Evolutionary conservation across 139 green algal species (phyloP), one percentile per base, ranked within the genome.

Genomic region (Picochlorum sp.): DNA sequence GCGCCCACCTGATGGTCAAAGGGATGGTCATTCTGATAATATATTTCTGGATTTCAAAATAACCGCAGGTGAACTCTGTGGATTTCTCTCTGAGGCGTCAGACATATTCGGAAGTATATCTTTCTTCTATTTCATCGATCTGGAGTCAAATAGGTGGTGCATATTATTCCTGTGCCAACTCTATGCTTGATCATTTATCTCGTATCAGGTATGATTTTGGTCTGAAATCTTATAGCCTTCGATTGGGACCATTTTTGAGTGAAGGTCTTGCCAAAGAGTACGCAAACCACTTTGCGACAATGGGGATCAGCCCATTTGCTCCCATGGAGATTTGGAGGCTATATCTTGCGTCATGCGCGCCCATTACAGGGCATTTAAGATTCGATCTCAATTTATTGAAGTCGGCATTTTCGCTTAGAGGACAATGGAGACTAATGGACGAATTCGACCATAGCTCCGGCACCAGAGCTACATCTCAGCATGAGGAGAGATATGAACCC

Each of bases 101-200:
- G 34, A 41, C 34, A 41, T 41, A 1, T 41, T 41, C 34, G 34
- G 34, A 41, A 41, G 34, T 41, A 5, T 46, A 77, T 13, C 70
- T 82, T 45, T 77, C 68, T 3, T 82, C 75, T 18, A 76, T 68
- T 20, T 68, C 73, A 1, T 51, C 72, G 2, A 50, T 80, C 1
- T 82, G 76, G 76, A 66, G 58, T 24, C 73, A 80, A 41, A 38
- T 65, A 2, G 76, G 72, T 1, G 68, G 63, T 6, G 59, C 56
- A 4, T 68, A 82, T 38, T 82, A 82, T 56, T 32, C 76, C 2
- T 64, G 64, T 5, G 65, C 64, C 4, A 82, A 82, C 32, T 49
- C 28, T 26, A 49, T 56, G 10, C 20, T 80, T 10, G 72, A 77
- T 6, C 23, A 7, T 6, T 6, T 77, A 7, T 67, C 71, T 23